These are phyloP conservation scores for Diospyros kaki DNA, from an alignment of 148 eudicot genomes.

Conservation along the genomic window DNA sequence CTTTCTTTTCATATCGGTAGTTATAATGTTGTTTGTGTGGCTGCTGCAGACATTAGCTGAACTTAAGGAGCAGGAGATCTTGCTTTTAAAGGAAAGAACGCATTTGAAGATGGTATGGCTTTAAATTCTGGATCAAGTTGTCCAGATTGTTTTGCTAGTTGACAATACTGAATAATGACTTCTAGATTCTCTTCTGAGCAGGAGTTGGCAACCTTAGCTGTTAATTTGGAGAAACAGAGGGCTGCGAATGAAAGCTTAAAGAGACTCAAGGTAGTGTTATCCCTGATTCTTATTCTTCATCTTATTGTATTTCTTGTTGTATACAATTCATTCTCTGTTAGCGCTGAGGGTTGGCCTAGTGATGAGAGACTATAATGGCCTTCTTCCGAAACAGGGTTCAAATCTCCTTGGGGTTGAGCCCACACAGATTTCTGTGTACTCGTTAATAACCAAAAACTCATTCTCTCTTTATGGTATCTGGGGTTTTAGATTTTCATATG, in stretches of 20 bases:
- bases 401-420: too few relatives aligned
- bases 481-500: background rate
- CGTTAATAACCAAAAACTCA: background rate
- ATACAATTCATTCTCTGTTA: background rate
- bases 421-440: background rate
- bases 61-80: slow-evolving; percentile 34
- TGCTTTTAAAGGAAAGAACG: slow-evolving; percentile 30
- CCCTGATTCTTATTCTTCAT: background rate
- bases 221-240: slow-evolving; percentile 26
- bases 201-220: slow-evolving; percentile 30
- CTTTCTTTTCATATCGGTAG: background rate
- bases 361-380: too few relatives aligned
- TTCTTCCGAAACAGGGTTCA: too few relatives aligned
- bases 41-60: slow-evolving; percentile 31
- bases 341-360: too few relatives aligned
- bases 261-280: slow-evolving; percentile 39
- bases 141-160: background rate
- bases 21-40: background rate
- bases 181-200: slow-evolving; percentile 14
- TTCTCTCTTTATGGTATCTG: background rate
- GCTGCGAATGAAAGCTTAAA: slow-evolving; percentile 33
- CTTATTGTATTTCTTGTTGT: background rate
- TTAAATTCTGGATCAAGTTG: background rate
- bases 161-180: slow-evolving; percentile 1
- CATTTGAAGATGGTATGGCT: slow-evolving; percentile 35